phyloP scores from a whole-genome alignment of 169 alveolate species.

The Sarcocystis neurona region DNA sequence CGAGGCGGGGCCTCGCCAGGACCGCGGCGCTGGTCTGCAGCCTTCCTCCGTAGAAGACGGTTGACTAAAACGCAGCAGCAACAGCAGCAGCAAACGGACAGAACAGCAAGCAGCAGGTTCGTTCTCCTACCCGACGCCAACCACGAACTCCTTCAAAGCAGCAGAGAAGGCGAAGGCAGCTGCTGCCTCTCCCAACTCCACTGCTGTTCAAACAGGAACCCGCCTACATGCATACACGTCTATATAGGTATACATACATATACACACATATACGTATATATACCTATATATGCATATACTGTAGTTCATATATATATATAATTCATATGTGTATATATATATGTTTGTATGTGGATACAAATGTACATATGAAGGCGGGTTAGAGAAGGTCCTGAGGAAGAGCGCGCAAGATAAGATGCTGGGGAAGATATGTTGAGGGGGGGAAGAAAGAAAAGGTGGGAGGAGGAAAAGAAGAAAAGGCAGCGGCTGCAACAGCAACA shows the following conservation, averaged over 20 bases:
- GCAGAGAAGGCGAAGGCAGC: neutral
- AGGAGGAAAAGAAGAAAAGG: too few relatives aligned
- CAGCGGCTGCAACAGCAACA: too few relatives aligned
- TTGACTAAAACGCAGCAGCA: neutral
- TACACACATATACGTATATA: neutral
- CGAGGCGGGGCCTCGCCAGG: slow-evolving; percentile 2
- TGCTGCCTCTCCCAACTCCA: too few relatives aligned
- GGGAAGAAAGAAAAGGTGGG: too few relatives aligned
- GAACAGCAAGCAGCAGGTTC: neutral
- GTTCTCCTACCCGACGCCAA: neutral
- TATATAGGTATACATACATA: neutral
- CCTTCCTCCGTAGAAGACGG: slow-evolving; percentile 40
- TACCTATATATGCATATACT: neutral
- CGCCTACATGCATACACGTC: too few relatives aligned
- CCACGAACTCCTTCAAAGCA: neutral
- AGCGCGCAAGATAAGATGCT: neutral
- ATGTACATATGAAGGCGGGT: neutral
- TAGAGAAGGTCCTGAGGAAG: neutral
- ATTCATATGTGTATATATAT: neutral
- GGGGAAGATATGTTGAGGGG: neutral
- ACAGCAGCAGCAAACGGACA: neutral
- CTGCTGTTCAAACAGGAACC: neutral
- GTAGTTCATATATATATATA: neutral
- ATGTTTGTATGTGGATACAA: neutral
- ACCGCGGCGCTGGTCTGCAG: slow-evolving; percentile 42